A percentile compares a stretch with the other conserved stretches of the same genome.
phyloP scores from a whole-genome alignment of 768 basidiomycete species.

The Aureoboletus auriporus region DNA sequence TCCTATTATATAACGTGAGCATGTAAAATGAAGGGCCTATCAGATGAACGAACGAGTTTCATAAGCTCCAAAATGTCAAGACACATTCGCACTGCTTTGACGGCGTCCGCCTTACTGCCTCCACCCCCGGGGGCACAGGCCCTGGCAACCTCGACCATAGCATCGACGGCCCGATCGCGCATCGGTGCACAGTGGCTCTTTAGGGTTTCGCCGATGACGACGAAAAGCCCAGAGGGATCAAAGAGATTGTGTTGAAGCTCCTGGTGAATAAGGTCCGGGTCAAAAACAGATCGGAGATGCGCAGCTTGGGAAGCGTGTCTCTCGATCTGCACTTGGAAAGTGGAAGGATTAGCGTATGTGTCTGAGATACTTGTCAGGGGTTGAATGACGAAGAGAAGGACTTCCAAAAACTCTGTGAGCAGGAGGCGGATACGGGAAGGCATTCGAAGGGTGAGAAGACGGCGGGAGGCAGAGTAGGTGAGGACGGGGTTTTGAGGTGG shows the following conservation, averaged over 20 bases:
- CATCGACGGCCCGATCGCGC: slow-evolving; percentile 79
- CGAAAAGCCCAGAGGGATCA: slow-evolving; percentile 75
- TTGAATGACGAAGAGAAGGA: slow-evolving; percentile 80
- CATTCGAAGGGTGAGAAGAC: slow-evolving; percentile 57
- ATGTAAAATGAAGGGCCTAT: slow-evolving; percentile 9
- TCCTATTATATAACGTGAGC: slow-evolving; percentile 51
- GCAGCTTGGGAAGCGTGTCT: slow-evolving; percentile 61
- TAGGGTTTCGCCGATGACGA: slow-evolving; percentile 73
- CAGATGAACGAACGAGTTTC: slow-evolving; percentile 71
- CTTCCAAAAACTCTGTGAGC: slow-evolving; percentile 73
- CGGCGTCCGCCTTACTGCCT: slow-evolving; percentile 58
- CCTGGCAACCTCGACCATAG: slow-evolving; percentile 72
- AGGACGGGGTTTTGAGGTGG: slow-evolving; percentile 40
- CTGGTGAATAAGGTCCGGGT: slow-evolving; percentile 77
- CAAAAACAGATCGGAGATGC: slow-evolving; percentile 71
- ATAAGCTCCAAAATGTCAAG: slow-evolving; percentile 91
- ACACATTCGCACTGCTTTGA: slow-evolving; percentile 74
- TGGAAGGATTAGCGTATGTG: slow-evolving; percentile 55
- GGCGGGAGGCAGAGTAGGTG: slow-evolving; percentile 40
- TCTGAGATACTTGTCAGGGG: slow-evolving; percentile 64
- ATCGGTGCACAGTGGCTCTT: slow-evolving; percentile 94
- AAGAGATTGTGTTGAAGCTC: slow-evolving; percentile 75
- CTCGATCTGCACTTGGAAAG: slow-evolving; percentile 56
- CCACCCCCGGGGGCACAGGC: slow-evolving; percentile 50
- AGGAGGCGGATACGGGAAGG: slow-evolving; percentile 70